Percentiles rank a stretch among this genome's conserved stretches.
phyloP scores from a whole-genome alignment of 2,329 filamentous ascomycete genomes.

The Macrophomina pseudophaseolina region DNA sequence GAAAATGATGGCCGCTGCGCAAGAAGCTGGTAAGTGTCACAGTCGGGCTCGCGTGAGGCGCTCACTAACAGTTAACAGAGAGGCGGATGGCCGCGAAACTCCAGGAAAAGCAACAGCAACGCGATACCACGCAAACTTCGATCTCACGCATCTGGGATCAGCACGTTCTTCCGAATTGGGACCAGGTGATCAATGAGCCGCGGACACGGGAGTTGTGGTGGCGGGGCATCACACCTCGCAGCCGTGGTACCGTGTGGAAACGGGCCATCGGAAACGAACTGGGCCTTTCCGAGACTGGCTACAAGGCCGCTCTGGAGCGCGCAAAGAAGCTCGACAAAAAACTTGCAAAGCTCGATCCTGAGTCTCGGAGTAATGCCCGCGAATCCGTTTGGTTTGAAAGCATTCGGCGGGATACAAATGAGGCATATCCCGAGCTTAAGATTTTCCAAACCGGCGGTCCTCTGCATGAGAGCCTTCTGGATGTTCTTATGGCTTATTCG shows the following conservation, averaged over 20 bases:
- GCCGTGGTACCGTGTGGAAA: constrained; percentile 72
- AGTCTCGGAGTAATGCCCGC: constrained; percentile 54
- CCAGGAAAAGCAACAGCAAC: constrained; percentile 58
- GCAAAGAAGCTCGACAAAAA: constrained; percentile 67
- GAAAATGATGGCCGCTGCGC: constrained; percentile 73
- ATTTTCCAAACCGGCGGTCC: constrained; percentile 74
- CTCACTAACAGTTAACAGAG: constrained; percentile 42
- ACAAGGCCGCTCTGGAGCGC: constrained; percentile 70
- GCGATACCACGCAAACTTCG: constrained; percentile 56
- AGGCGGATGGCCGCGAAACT: constrained; percentile 56
- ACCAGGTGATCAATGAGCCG: constrained; percentile 69
- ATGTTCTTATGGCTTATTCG: constrained; percentile 78
- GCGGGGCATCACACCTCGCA: constrained; percentile 74
- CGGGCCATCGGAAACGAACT: constrained; percentile 76
- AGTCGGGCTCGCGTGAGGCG: neutral
- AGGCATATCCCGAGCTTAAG: constrained; percentile 72
- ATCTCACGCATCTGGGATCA: constrained; percentile 72
- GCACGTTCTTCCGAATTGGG: constrained; percentile 78
- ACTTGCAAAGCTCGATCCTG: constrained; percentile 52
- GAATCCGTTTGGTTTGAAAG: constrained; percentile 66
- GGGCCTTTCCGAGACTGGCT: constrained; percentile 69
- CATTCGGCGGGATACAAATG: constrained; percentile 68
- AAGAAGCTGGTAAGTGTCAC: constrained; percentile 58
- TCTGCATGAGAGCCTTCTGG: constrained; percentile 69
- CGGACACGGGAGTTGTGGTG: constrained; percentile 80